Evolutionary conservation across 495 filamentous ascomycete genomes (phyloP).

Genomic region (Monascus purpureus): DNA sequence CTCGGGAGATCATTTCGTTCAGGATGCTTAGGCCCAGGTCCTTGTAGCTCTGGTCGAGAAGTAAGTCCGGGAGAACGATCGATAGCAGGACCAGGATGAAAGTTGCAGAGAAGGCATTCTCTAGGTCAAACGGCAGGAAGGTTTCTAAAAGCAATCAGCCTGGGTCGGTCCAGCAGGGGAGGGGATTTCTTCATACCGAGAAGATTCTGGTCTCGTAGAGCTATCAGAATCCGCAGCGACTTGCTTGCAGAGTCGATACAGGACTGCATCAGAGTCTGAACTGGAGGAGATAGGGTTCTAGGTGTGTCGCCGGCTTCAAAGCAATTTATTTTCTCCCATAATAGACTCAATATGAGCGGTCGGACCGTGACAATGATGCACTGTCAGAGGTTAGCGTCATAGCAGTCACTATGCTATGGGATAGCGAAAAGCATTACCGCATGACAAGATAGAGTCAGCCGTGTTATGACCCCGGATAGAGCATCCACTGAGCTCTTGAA

Average conservation of each 20-base stretch:
- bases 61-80: slow-evolving; percentile 11
- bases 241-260: slow-evolving; percentile 16
- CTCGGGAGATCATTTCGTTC: slow-evolving; percentile 15
- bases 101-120: slow-evolving; percentile 15
- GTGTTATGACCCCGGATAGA: slow-evolving; percentile 16
- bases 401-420: neutral
- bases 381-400: slow-evolving; percentile 3
- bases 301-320: slow-evolving; percentile 7
- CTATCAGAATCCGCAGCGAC: slow-evolving; percentile 10
- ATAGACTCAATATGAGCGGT: slow-evolving; percentile 15
- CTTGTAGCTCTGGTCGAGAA: slow-evolving; percentile 11
- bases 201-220: slow-evolving; percentile 15
- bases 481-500: slow-evolving; percentile 13
- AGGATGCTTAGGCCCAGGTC: slow-evolving; percentile 12
- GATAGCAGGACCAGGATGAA: slow-evolving; percentile 13
- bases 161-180: no score
- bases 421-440: slow-evolving; percentile 7
- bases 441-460: slow-evolving; percentile 18
- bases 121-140: slow-evolving; percentile 21
- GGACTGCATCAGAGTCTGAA: slow-evolving; percentile 14
- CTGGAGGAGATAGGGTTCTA: slow-evolving; percentile 8
- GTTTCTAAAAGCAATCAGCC: slow-evolving; percentile 15
- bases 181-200: slow-evolving; percentile 10
- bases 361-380: slow-evolving; percentile 20
- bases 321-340: slow-evolving; percentile 13